Evolutionary conservation across 2,329 filamentous ascomycete genomes (phyloP).

Genomic region (Tolypocladium ovalisporum): DNA sequence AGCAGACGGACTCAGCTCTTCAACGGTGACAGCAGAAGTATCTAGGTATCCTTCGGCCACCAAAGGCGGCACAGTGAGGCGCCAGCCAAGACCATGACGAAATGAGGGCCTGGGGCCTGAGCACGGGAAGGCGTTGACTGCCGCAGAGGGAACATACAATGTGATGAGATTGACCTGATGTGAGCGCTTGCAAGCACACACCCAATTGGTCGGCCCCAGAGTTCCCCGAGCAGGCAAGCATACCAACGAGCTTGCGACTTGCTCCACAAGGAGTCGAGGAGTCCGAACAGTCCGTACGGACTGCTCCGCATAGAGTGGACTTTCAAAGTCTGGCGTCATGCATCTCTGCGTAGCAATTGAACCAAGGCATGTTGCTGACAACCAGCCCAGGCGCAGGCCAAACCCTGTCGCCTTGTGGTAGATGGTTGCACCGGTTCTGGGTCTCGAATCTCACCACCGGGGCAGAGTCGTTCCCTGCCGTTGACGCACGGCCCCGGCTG

Average conservation of each 20-base stretch:
- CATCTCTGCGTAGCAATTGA: background rate
- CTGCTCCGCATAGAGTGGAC: background rate
- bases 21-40: background rate
- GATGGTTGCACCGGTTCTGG: background rate
- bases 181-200: background rate
- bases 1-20: background rate
- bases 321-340: background rate
- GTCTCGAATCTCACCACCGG: background rate
- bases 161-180: background rate
- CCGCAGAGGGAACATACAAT: background rate
- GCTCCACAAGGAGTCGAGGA: background rate
- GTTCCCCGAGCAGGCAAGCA: background rate
- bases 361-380: background rate
- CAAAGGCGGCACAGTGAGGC: background rate
- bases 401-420: background rate
- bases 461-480: background rate
- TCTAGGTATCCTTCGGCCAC: background rate
- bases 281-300: no score
- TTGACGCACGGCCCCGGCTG: background rate
- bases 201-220: background rate
- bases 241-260: background rate
- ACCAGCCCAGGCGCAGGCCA: background rate
- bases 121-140: background rate
- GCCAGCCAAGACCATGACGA: background rate
- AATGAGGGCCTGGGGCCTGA: background rate